Evolutionary conservation across 75 land plant species (phyloP).

Genomic region (Larix kaempferi): DNA sequence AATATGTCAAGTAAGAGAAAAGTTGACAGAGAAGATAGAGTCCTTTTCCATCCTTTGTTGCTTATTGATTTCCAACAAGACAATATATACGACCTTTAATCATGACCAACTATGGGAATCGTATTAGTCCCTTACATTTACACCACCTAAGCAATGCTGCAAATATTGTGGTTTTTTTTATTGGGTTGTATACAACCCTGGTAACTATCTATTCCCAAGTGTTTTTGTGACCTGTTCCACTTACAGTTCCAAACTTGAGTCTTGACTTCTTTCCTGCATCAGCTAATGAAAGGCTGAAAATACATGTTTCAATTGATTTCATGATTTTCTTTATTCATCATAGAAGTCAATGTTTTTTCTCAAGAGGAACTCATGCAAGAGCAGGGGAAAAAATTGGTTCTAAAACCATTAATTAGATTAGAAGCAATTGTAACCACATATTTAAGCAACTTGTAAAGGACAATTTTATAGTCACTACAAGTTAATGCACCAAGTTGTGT

Average conservation of each 20-base stretch:
- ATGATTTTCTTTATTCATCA: too few relatives aligned
- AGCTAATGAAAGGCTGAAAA: too few relatives aligned
- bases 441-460: background rate
- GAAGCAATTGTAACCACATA: background rate
- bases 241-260: too few relatives aligned
- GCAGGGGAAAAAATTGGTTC: background rate
- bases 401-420: background rate
- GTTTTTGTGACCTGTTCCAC: too few relatives aligned
- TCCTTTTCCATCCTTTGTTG: too few relatives aligned
- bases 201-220: too few relatives aligned
- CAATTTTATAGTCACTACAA: background rate
- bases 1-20: slow-evolving; percentile 41
- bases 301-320: background rate
- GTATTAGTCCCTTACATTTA: too few relatives aligned
- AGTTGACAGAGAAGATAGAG: slow-evolving; percentile 50
- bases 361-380: background rate
- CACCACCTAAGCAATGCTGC: too few relatives aligned
- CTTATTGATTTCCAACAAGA: too few relatives aligned
- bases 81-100: background rate
- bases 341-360: background rate
- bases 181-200: too few relatives aligned
- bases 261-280: too few relatives aligned
- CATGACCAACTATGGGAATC: background rate
- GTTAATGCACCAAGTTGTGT: background rate
- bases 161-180: too few relatives aligned